Evolutionary conservation across 306 rosid genomes (phyloP), one percentile per base, ranked within the genome.

Genomic region (Sindora glabra): DNA sequence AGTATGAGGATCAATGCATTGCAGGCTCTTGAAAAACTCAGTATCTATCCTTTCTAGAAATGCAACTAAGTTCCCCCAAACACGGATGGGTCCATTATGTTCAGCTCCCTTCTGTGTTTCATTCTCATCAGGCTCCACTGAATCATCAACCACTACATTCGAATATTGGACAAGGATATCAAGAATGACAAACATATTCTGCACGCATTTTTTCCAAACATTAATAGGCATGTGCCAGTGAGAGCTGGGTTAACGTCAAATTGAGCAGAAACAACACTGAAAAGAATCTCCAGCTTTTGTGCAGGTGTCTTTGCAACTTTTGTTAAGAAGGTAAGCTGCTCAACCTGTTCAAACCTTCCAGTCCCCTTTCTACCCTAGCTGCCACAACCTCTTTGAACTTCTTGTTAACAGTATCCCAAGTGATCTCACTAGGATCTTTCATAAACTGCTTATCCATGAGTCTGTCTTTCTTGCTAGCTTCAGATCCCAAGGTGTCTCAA

Each of bases 221-320:
- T 53, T 74, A 13, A 94, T 94, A 26, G 99, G 99, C 97, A 94
- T 94, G 60, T 89, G 87, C 16, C 97, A 46, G 62, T 89, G 42
- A 89, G 92, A 18, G 94, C 99, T 0, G 97, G 99, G 68, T 89
- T 89, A 33, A 94, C 97, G 71, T 89, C 99, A 67, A 94, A 94
- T 62, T 89, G 99, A 41, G 99, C 94, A 68, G 99, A 89, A 59
- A 94, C 85, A 49, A 89, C 97, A 45, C 89, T 86, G 58, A 89
- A 89, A 40, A 89, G 77, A 54, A 94, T 94, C 75, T 94, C 95
- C 49, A 94, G 86, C 81, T 94, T 94, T 70, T 94, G 99, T 0
- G 99, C 97, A 51, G 99, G 97, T 34, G 99, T 94, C 79, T 94
- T 89, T 3, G 99, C 99, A 53, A 94, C 99, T 71, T 84, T 94